phyloP scores from a whole-genome alignment of 164 flowering plant species.

The Buxus sempervirens region DNA sequence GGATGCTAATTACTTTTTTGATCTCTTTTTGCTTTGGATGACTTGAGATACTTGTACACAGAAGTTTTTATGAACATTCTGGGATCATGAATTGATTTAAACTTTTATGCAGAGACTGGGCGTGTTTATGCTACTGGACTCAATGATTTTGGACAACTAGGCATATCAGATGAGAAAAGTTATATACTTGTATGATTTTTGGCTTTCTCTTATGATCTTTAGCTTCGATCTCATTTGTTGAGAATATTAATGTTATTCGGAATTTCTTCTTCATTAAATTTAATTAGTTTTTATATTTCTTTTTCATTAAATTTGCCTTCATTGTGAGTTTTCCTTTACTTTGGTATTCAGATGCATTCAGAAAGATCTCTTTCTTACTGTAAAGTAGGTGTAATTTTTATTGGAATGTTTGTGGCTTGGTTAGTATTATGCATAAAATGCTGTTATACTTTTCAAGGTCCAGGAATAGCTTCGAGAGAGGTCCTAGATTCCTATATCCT shows the following conservation, averaged over 20 bases:
- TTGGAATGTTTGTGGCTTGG: neutral
- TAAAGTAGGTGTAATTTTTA: neutral
- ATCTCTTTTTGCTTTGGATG: neutral
- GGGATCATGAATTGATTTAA: constrained; percentile 8
- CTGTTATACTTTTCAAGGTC: neutral
- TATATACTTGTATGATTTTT: constrained; percentile 53
- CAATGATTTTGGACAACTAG: constrained; percentile 96
- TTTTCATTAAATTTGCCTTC: no score
- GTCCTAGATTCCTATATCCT: neutral
- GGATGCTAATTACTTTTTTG: neutral
- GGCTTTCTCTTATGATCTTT: neutral
- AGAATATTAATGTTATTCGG: neutral
- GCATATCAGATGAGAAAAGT: constrained; percentile 36
- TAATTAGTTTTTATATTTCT: neutral
- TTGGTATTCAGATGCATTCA: neutral
- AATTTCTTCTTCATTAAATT: neutral
- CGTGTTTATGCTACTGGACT: constrained; percentile 85
- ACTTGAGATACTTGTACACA: neutral
- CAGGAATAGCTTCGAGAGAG: neutral
- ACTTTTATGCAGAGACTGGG: constrained; percentile 62
- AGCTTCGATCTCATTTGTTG: constrained; percentile 2
- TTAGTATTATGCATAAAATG: neutral
- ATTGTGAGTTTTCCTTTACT: neutral
- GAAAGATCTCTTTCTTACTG: neutral
- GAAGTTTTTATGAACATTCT: neutral